These are phyloP conservation scores for Ajuga reptans DNA, from an alignment of 305 asterid genomes.

Conservation along the genomic window DNA sequence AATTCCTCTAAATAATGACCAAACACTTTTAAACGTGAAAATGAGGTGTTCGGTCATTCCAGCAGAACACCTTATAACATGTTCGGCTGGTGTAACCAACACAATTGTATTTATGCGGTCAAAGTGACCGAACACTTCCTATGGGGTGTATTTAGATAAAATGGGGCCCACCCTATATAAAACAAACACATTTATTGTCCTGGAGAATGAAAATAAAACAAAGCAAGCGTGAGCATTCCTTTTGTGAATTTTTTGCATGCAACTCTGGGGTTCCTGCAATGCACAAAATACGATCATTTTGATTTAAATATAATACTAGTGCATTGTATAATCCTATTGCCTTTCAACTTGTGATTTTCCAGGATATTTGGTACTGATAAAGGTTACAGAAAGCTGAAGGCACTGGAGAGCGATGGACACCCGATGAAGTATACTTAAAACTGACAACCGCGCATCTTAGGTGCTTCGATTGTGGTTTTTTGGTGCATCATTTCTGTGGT, in stretches of 20 bases:
- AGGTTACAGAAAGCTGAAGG: constrained; percentile 72
- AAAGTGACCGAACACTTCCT: too few relatives aligned
- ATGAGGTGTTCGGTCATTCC: too few relatives aligned
- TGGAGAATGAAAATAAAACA: too few relatives aligned
- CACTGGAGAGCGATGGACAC: constrained; percentile 39
- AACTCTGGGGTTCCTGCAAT: background rate
- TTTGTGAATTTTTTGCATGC: background rate
- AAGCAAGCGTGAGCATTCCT: background rate
- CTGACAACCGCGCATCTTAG: background rate
- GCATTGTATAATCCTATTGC: background rate
- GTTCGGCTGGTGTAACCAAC: too few relatives aligned
- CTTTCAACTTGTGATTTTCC: background rate
- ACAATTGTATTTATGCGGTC: too few relatives aligned
- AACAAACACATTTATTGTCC: too few relatives aligned
- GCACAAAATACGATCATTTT: background rate
- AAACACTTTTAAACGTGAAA: too few relatives aligned
- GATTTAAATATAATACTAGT: background rate
- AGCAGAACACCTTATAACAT: too few relatives aligned
- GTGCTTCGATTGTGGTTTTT: background rate
- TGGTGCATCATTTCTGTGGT: constrained; percentile 4
- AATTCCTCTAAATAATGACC: too few relatives aligned
- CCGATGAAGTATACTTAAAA: constrained; percentile 35
- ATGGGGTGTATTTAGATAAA: too few relatives aligned
- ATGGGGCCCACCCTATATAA: too few relatives aligned
- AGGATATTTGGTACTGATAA: constrained; percentile 82